Base-by-base conservation (phyloP, 1,284 basidiomycete genomes). In the Pascua sp. region DNA sequence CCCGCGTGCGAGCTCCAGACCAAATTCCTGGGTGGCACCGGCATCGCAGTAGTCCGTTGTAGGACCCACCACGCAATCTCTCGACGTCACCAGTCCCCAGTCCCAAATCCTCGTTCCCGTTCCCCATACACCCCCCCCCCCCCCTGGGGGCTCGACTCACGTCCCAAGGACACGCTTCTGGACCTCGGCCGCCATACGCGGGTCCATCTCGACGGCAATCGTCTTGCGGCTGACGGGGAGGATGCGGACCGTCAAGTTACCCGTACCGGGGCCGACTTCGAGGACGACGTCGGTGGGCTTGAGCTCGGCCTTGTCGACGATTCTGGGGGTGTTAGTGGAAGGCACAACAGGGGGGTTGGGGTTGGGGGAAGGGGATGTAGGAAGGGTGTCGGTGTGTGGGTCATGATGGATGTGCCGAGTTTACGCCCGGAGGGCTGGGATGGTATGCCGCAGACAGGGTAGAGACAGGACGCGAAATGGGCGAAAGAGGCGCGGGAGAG, bases 241-340 rank as follows among this genome's bases (percentile, higher is more conserved):
- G 63, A 99, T 98, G 68, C 89, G 83, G 15, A 97, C 88, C 0
- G 96, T 98, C 71, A 98, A 77, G 75, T 99, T 98, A 64, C 96
- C 96, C 2, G 96, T 98, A 79, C 96, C 96, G 11, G 96, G 96
- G 72, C 95, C 96, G 53, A 98, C 93, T 80, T 98, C 95, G 50
- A 99, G 85, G 16, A 98, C 94, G 71, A 90, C 88, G 75, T 98
- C 95, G 16, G 94, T 95, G 1, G 93, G 90, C 65, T 91, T 90
- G 49, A 99, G 80, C 70, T 90, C 90, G 5, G 95, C 95, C 86
- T 86, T 86, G 66, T 88, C 89, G 57, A 91, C 89, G 62, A 91
- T 91, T 54, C 89, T 91, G 68, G 39, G 17, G n/a, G 37, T 4
- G 17, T 36, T 37, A 49, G 42, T n/a, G n/a, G n/a, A n/a, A n/a